phyloP scores from a whole-genome alignment of 179 eudicot genomes.

The Corrigiola litoralis region DNA sequence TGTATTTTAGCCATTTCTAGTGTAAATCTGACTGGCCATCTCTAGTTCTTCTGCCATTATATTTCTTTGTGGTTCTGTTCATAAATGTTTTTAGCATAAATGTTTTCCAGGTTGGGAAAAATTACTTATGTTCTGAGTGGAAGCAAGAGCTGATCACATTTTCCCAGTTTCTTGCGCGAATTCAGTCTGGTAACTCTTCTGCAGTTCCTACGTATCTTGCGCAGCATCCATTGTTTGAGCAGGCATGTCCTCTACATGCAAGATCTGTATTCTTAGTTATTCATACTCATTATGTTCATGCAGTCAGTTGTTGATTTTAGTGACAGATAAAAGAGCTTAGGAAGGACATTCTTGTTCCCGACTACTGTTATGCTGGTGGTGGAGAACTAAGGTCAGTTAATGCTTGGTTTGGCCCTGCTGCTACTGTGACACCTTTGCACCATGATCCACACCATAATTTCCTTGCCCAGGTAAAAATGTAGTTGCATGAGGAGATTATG shows the following conservation, averaged over 20 bases:
- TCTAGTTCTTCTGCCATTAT: too few relatives aligned
- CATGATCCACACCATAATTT: conserved; percentile 98
- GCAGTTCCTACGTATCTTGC: conserved; percentile 75
- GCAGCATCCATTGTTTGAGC: conserved; percentile 97
- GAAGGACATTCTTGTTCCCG: conserved; percentile 76
- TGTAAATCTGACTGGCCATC: too few relatives aligned
- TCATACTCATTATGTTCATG: conserved; percentile 22
- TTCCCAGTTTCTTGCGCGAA: conserved; percentile 83
- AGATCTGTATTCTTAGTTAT: neutral
- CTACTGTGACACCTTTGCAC: conserved; percentile 93
- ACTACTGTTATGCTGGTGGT: conserved; percentile 88
- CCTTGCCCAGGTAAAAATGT: conserved; percentile 75
- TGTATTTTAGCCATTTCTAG: too few relatives aligned
- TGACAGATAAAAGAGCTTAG: conserved; percentile 87
- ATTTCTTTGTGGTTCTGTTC: neutral
- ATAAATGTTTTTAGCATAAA: neutral
- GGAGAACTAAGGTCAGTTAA: conserved; percentile 83
- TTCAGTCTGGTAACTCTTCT: conserved; percentile 50
- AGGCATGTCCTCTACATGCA: conserved; percentile 50
- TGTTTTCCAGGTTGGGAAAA: conserved; percentile 69
- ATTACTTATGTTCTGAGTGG: conserved; percentile 86
- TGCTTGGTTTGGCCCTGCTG: conserved; percentile 99
- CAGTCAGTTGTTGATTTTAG: conserved; percentile 25
- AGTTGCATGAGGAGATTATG: neutral
- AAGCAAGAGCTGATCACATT: conserved; percentile 92